Conservation (phyloP, 2,329 filamentous ascomycete genomes). For the Pyrenophora graminea region DNA sequence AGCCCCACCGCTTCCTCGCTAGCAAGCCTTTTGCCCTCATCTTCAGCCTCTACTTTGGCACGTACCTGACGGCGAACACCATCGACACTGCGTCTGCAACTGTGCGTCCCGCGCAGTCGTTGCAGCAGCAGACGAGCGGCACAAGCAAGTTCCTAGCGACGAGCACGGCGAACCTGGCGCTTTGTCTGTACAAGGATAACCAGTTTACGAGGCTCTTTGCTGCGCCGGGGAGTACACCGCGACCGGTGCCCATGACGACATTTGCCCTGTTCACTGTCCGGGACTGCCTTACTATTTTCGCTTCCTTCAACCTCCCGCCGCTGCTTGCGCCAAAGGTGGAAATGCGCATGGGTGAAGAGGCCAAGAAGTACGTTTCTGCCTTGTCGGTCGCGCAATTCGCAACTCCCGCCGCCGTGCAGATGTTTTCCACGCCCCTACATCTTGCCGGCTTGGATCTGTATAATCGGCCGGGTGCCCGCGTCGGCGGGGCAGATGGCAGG, state of each 20-base stretch:
- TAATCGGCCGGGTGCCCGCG: constrained; percentile 64
- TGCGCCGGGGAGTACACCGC: constrained; percentile 50
- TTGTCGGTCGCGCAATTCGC: constrained; percentile 72
- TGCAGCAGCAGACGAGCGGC: constrained; percentile 75
- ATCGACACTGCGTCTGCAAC: constrained; percentile 81
- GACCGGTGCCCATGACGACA: constrained; percentile 67
- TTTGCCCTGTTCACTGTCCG: constrained; percentile 80
- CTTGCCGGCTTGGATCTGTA: constrained; percentile 85
- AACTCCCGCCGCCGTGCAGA: constrained; percentile 77
- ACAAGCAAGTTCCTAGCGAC: constrained; percentile 80
- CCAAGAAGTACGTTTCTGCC: constrained; percentile 57
- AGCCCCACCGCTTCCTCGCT: constrained; percentile 64
- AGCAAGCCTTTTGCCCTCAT: constrained; percentile 72
- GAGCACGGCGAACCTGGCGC: constrained; percentile 77
- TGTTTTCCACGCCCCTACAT: constrained; percentile 82
- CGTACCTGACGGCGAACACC: constrained; percentile 85
- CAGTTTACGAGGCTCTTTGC: constrained; percentile 84
- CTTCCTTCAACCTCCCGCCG: constrained; percentile 86
- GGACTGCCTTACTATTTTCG: constrained; percentile 88
- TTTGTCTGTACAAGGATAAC: constrained; percentile 89
- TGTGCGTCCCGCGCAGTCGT: constrained; percentile 56
- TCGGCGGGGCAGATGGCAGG: constrained; percentile 62
- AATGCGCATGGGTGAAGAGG: constrained; percentile 45
- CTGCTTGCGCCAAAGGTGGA: constrained; percentile 72
- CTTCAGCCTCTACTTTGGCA: constrained; percentile 76